Conservation (phyloP, 768 basidiomycete species). For the Tricholoma sp. region DNA sequence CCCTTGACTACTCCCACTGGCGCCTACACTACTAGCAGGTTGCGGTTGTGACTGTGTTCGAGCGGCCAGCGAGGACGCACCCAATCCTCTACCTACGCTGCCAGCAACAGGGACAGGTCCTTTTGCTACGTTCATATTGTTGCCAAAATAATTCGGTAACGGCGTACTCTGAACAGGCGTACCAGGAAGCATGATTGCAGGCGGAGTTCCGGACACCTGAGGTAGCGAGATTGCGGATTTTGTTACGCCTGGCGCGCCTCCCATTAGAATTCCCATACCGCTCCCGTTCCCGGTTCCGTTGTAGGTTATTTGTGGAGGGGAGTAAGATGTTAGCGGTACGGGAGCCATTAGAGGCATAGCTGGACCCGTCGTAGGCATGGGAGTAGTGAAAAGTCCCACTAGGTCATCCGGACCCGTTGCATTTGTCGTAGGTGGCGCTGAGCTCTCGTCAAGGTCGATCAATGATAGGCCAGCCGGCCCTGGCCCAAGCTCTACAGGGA, state of each 20-base stretch:
- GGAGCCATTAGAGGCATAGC: conserved; percentile 6
- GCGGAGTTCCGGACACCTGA: conserved; percentile 27
- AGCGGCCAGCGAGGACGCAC: conserved; percentile 15
- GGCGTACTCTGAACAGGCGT: conserved; percentile 22
- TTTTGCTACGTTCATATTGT: conserved; percentile 10
- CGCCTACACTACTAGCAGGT: conserved; percentile 10
- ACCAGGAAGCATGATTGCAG: conserved; percentile 35
- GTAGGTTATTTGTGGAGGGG: conserved; percentile 23
- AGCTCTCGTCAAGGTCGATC: conserved; percentile 72
- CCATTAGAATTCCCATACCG: conserved; percentile 12
- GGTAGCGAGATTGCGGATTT: conserved; percentile 20
- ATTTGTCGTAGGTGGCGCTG: conserved; percentile 15
- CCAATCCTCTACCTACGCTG: conserved; percentile 18
- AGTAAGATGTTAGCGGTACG: conserved; percentile 12
- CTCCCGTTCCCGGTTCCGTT: conserved; percentile 13
- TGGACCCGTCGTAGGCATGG: conserved; percentile 5
- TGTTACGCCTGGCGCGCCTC: conserved; percentile 12
- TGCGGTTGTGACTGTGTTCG: conserved; percentile 16
- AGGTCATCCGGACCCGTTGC: conserved; percentile 47
- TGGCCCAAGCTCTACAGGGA: conserved; percentile 55
- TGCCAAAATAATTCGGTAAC: conserved; percentile 28
- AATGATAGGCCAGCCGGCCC: conserved; percentile 43
- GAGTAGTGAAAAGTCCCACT: conserved; percentile 50
- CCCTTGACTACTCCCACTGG: conserved; percentile 12
- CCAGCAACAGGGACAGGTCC: conserved; percentile 12